Conservation (phyloP, 768 basidiomycete species). For the Cystobasidiopsis lactophilus region DNA sequence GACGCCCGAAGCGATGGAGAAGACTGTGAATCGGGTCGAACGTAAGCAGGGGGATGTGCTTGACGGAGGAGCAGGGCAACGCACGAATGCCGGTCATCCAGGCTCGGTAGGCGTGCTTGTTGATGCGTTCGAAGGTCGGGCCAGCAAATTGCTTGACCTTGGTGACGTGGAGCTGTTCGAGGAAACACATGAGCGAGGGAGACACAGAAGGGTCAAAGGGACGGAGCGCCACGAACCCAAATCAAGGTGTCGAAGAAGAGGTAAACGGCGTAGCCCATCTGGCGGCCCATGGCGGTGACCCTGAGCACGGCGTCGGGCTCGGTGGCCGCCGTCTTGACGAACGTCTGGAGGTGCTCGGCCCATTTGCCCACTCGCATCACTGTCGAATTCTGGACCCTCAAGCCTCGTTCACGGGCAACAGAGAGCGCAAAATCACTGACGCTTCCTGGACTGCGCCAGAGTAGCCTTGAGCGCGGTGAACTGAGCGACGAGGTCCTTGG, state of each 20-base stretch:
- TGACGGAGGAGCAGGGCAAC: background rate
- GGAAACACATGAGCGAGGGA: background rate
- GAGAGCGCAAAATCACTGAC: constrained; percentile 29
- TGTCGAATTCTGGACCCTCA: constrained; percentile 24
- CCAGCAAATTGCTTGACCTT: constrained; percentile 15
- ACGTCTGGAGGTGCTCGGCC: constrained; percentile 76
- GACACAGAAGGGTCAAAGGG: background rate
- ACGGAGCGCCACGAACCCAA: constrained; percentile 40
- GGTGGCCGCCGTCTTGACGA: constrained; percentile 39
- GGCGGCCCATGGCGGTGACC: constrained; percentile 54
- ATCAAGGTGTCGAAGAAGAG: constrained; percentile 57
- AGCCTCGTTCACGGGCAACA: background rate
- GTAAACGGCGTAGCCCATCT: constrained; percentile 73
- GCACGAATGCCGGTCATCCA: constrained; percentile 19
- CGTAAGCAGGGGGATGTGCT: background rate
- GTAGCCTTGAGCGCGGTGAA: constrained; percentile 72
- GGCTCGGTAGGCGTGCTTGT: constrained; percentile 12
- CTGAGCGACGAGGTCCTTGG: constrained; percentile 42
- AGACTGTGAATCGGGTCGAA: background rate
- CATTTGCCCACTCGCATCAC: constrained; percentile 88
- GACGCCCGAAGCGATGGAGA: constrained; percentile 14
- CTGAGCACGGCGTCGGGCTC: constrained; percentile 39
- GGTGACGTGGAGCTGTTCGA: constrained; percentile 17
- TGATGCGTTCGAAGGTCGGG: constrained; percentile 5
- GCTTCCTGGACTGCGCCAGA: constrained; percentile 62